Conservation (phyloP, 169 alveolate species). For the Plasmodium vivax region DNA sequence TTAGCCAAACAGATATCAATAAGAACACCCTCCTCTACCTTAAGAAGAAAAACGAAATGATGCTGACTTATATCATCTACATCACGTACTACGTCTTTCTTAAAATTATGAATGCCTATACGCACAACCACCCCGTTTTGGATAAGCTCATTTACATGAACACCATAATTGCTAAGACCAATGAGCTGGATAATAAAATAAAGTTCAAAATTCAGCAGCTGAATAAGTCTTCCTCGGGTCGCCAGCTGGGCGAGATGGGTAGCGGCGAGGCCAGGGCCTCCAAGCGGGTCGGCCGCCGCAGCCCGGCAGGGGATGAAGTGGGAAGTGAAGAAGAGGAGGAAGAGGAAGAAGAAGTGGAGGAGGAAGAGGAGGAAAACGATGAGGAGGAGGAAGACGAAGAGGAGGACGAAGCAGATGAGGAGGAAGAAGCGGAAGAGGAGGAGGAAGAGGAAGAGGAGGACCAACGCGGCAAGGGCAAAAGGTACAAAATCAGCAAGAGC, state of each 20-base stretch:
- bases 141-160: conserved; percentile 78
- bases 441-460: conserved; percentile 25
- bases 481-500: conserved; percentile 69
- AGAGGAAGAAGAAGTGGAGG: conserved; percentile 37
- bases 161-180: conserved; percentile 62
- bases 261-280: background rate
- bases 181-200: conserved; percentile 70
- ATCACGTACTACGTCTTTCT: conserved; percentile 79
- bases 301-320: background rate
- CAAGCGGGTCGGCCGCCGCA: background rate
- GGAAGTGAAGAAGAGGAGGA: conserved; percentile 36
- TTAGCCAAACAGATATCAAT: conserved; percentile 67
- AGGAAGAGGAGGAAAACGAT: conserved; percentile 17
- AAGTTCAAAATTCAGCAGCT: conserved; percentile 71
- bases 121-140: conserved; percentile 79
- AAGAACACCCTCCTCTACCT: conserved; percentile 76
- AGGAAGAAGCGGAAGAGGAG: background rate
- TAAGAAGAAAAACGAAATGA: conserved; percentile 79
- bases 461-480: conserved; percentile 36
- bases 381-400: background rate
- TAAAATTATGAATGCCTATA: conserved; percentile 77
- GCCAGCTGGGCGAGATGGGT: background rate
- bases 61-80: conserved; percentile 78
- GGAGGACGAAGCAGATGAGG: background rate
- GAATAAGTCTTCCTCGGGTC: conserved; percentile 24